Conservation (phyloP, 2,329 filamentous ascomycete genomes). For the Colletotrichum destructivum region DNA sequence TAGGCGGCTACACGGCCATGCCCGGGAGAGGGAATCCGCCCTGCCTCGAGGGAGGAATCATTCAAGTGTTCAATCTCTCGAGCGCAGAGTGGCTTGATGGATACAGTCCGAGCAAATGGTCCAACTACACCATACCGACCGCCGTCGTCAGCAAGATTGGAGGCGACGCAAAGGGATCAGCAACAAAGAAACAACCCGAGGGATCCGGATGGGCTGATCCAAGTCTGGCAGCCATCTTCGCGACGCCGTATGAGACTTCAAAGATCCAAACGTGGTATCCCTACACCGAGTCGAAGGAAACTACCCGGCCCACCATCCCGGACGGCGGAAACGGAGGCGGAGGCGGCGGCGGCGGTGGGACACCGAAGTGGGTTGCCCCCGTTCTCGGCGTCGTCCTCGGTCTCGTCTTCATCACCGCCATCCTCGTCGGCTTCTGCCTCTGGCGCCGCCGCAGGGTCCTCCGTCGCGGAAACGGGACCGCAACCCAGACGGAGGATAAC, state of each 20-base stretch:
- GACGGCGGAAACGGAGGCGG: conserved; percentile 19
- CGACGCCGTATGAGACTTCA: conserved; percentile 66
- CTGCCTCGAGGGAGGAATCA: conserved; percentile 67
- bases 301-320: conserved; percentile 44
- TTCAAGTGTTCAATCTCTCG: conserved; percentile 82
- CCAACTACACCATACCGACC: conserved; percentile 78
- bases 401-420: conserved; percentile 67
- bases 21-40: conserved; percentile 44
- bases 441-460: conserved; percentile 66
- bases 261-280: conserved; percentile 75
- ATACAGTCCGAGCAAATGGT: conserved; percentile 76
- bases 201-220: conserved; percentile 69
- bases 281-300: conserved; percentile 60
- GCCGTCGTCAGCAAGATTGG: conserved; percentile 77
- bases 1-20: conserved; percentile 74
- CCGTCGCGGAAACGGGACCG: conserved; percentile 54
- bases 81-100: conserved; percentile 77
- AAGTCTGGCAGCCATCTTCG: conserved; percentile 68
- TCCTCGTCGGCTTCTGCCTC: conserved; percentile 67
- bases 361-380: conserved; percentile 72
- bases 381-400: conserved; percentile 75
- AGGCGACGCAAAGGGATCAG: conserved; percentile 75
- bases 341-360: conserved; percentile 47
- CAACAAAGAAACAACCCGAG: conserved; percentile 77
- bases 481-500: conserved; percentile 61